Conservation (phyloP, 345 rosid genomes). For the Linum trigynum region DNA sequence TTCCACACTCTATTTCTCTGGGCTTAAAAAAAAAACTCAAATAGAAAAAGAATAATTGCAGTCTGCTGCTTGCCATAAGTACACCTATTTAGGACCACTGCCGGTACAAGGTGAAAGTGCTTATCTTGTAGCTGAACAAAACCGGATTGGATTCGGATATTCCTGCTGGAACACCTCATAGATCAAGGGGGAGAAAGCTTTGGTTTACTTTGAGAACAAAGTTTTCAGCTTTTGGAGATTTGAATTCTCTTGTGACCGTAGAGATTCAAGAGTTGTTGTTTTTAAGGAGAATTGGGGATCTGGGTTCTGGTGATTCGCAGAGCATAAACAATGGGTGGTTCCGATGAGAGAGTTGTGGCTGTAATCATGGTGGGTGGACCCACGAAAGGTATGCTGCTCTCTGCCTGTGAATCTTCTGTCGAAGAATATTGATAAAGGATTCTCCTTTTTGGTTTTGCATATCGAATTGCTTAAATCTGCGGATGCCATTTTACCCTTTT, state of each 20-base stretch:
- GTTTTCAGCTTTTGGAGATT: background rate
- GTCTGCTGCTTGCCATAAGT: too few species aligned
- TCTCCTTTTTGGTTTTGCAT: too few species aligned
- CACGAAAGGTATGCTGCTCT: conserved; percentile 57
- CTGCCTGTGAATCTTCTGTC: background rate
- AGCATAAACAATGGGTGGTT: conserved; percentile 36
- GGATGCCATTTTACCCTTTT: too few species aligned
- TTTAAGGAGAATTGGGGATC: background rate
- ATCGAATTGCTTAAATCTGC: background rate
- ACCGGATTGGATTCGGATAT: background rate
- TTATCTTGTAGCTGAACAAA: background rate
- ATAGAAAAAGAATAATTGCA: too few species aligned
- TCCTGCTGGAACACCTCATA: background rate
- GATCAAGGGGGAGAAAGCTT: background rate
- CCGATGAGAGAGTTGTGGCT: conserved; percentile 79
- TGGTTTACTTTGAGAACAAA: background rate
- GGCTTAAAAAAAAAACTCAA: too few species aligned
- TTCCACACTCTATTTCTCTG: too few species aligned
- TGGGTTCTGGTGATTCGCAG: background rate
- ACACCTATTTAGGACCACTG: background rate
- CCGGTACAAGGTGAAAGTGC: background rate
- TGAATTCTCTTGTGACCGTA: background rate
- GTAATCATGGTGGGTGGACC: conserved; percentile 99
- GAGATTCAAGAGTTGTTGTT: background rate
- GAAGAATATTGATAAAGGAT: too few species aligned